Evolutionary conservation across 192 early-diverging fungal species (phyloP).

Genomic region (Gigaspora rosea): DNA sequence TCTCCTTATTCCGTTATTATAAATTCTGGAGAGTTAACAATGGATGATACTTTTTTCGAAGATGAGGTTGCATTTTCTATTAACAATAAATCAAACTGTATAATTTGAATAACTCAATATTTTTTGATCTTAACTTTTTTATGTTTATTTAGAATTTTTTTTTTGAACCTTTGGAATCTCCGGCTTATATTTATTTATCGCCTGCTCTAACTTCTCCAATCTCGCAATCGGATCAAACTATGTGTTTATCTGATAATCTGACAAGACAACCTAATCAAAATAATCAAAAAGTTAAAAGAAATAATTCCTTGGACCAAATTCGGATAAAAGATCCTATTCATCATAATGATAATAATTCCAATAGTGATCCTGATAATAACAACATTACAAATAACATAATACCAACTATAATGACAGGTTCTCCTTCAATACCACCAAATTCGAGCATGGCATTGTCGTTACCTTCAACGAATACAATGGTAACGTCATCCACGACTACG

Average conservation of each 20-base stretch:
- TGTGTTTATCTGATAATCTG: no score
- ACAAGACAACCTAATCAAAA: background rate
- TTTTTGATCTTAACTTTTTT: background rate
- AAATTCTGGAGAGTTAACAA: background rate
- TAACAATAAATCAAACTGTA: background rate
- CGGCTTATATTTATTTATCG: background rate
- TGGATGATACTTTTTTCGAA: background rate
- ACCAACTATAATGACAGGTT: background rate
- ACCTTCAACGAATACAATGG: background rate
- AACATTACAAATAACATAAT: background rate
- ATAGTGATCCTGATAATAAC: no score
- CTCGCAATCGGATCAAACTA: background rate
- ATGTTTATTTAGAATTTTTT: background rate
- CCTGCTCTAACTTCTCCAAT: background rate
- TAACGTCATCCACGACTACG: background rate
- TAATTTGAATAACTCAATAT: background rate
- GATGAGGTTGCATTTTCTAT: background rate
- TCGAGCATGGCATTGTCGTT: background rate
- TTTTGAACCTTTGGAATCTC: background rate
- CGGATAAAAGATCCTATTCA: no score
- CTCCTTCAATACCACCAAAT: background rate
- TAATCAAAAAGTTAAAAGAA: no score
- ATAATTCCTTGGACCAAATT: no score
- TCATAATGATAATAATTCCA: no score
- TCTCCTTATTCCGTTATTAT: conserved; percentile 10